Conservation (phyloP, 2,329 filamentous ascomycete genomes). For the Madurella fahalii region DNA sequence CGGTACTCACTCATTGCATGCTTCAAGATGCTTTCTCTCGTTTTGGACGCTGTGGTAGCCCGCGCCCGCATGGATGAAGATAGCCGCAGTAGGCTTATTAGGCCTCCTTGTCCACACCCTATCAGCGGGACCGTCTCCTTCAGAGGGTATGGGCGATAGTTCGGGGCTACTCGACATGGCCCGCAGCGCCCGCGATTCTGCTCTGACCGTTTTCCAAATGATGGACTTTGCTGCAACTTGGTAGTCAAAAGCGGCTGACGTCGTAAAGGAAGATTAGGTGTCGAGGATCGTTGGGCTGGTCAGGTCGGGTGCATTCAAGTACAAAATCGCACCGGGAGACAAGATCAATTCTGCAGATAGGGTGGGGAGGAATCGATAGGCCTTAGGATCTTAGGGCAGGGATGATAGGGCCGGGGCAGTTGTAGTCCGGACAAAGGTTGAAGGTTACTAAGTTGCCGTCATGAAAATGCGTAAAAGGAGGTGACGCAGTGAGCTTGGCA, state of each 20-base stretch:
- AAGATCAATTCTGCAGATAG: no score
- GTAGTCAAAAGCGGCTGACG: background rate
- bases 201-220: background rate
- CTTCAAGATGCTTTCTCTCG: constrained; percentile 76
- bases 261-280: background rate
- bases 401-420: no score
- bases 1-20: constrained; percentile 75
- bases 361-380: no score
- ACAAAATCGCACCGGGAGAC: no score
- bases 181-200: background rate
- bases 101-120: constrained; percentile 15
- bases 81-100: constrained; percentile 47
- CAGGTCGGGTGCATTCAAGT: no score
- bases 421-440: no score
- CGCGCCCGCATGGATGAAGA: constrained; percentile 93
- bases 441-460: no score
- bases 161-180: constrained; percentile 11
- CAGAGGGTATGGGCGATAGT: background rate
- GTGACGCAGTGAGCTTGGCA: no score
- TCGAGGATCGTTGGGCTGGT: no score
- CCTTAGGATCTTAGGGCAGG: no score
- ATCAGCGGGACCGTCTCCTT: constrained; percentile 22
- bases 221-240: background rate
- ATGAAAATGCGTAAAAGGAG: no score
- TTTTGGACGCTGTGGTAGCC: constrained; percentile 89